A percentile compares a stretch with the other conserved stretches of the same genome.
Conservation (phyloP, 331 rosid genomes). For the Prunus yedoensis region DNA sequence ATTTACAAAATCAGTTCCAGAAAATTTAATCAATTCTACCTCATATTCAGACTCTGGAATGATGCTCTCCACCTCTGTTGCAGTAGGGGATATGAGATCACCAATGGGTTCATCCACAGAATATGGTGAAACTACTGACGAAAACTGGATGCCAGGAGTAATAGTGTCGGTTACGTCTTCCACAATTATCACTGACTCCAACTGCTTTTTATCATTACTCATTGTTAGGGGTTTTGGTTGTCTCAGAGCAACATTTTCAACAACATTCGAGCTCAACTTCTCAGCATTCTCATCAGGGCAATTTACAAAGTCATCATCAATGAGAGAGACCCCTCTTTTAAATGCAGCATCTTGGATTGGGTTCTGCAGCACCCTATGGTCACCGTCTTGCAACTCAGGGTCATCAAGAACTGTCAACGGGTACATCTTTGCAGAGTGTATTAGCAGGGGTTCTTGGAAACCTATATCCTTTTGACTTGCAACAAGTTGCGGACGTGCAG, state of each 20-base stretch:
- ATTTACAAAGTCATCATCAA: conserved; percentile 41
- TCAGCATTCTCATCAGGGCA: conserved; percentile 37
- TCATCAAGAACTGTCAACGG: conserved; percentile 33
- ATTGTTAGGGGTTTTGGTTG: conserved; percentile 27
- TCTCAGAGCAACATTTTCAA: conserved; percentile 23
- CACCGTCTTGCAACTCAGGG: conserved; percentile 33
- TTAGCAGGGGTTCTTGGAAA: conserved; percentile 29
- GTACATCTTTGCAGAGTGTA: conserved; percentile 33
- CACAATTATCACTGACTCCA: conserved; percentile 24
- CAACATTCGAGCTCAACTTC: conserved; percentile 31
- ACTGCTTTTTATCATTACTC: conserved; percentile 21
- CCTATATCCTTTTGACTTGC: conserved; percentile 26
- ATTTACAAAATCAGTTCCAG: conserved; percentile 10
- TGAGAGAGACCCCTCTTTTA: conserved; percentile 38
- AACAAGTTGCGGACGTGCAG: conserved; percentile 35
- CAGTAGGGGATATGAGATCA: conserved; percentile 40
- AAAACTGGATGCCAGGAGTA: conserved; percentile 30
- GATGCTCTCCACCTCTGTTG: conserved; percentile 47
- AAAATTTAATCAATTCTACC: conserved; percentile 42
- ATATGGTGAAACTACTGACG: conserved; percentile 5
- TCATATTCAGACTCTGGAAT: conserved; percentile 50
- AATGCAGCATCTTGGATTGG: conserved; percentile 28
- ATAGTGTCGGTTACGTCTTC: conserved; percentile 25
- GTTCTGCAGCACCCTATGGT: conserved; percentile 25
- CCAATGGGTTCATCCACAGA: conserved; percentile 32